These are phyloP conservation scores for Boletales sp. DNA, from an alignment of 768 basidiomycete genomes.

Conservation along the genomic window DNA sequence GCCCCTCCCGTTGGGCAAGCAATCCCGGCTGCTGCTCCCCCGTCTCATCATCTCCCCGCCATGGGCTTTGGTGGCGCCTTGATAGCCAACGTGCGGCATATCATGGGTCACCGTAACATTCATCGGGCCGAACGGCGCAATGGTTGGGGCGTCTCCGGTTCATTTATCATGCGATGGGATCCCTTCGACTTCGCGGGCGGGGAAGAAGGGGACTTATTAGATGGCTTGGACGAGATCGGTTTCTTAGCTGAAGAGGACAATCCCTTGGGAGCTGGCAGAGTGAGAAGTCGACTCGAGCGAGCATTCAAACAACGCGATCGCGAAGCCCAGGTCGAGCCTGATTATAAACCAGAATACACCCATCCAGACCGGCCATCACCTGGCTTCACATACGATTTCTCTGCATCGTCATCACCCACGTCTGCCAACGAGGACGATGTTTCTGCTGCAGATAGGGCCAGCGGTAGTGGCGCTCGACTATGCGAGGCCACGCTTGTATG, in stretches of 20 bases:
- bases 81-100: constrained; percentile 39
- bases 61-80: constrained; percentile 68
- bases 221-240: constrained; percentile 17
- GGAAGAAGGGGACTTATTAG: constrained; percentile 10
- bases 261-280: constrained; percentile 9
- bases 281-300: constrained; percentile 19
- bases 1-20: constrained; percentile 22
- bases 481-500: constrained; percentile 55
- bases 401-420: constrained; percentile 29
- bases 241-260: constrained; percentile 15
- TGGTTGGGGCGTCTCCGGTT: constrained; percentile 23
- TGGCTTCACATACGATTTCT: constrained; percentile 72
- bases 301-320: constrained; percentile 20
- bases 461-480: constrained; percentile 23
- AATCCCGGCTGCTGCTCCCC: constrained; percentile 37
- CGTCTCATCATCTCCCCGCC: constrained; percentile 53
- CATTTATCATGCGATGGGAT: constrained; percentile 30
- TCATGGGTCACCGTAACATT: constrained; percentile 14
- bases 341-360: constrained; percentile 60
- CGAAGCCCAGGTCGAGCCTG: constrained; percentile 25
- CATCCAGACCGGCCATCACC: constrained; percentile 53
- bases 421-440: constrained; percentile 40
- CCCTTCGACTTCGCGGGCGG: constrained; percentile 18
- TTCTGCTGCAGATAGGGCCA: constrained; percentile 16
- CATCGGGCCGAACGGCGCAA: constrained; percentile 14